Percentiles rank a stretch among this genome's conserved stretches.
These are phyloP conservation scores for Sicyos baderoa DNA, from an alignment of 306 rosid species.

Conservation along the genomic window DNA sequence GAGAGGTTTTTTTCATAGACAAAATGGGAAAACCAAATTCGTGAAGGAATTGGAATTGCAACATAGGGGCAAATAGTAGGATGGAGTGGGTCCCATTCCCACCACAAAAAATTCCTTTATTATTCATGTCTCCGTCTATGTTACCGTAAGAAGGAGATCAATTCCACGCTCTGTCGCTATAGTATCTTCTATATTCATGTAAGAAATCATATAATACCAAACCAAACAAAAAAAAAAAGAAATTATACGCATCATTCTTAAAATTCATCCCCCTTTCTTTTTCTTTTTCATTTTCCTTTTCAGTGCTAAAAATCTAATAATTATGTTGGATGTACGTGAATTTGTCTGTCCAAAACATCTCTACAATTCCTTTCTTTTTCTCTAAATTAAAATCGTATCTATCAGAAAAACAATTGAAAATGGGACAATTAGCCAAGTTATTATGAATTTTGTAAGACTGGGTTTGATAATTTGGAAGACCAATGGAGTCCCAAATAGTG, in stretches of 20 bases:
- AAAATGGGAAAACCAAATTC: conserved; percentile 5
- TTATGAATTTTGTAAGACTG: neutral
- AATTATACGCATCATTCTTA: conserved; percentile 3
- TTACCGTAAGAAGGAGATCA: neutral
- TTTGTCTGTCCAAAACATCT: conserved; percentile 26
- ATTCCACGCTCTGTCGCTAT: conserved; percentile 15
- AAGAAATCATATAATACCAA: too few relatives aligned
- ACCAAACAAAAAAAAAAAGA: neutral
- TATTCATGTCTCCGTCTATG: conserved; percentile 8
- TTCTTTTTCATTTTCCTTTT: conserved; percentile 7
- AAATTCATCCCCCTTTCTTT: conserved; percentile 1
- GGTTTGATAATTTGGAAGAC: neutral
- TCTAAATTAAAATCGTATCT: neutral
- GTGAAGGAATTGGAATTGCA: conserved; percentile 11
- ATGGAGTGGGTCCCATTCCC: conserved; percentile 8
- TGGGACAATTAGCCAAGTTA: neutral
- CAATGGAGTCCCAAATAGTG: neutral
- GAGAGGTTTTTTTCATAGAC: neutral
- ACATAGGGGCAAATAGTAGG: conserved; percentile 10
- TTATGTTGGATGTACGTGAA: conserved; percentile 30
- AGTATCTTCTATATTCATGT: neutral
- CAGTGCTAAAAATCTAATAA: conserved; percentile 25
- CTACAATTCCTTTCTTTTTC: neutral
- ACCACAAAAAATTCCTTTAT: neutral
- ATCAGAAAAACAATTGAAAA: conserved; percentile 7